Conservation (phyloP, 305 asterid genomes). For the Fraxinus baroniana region DNA sequence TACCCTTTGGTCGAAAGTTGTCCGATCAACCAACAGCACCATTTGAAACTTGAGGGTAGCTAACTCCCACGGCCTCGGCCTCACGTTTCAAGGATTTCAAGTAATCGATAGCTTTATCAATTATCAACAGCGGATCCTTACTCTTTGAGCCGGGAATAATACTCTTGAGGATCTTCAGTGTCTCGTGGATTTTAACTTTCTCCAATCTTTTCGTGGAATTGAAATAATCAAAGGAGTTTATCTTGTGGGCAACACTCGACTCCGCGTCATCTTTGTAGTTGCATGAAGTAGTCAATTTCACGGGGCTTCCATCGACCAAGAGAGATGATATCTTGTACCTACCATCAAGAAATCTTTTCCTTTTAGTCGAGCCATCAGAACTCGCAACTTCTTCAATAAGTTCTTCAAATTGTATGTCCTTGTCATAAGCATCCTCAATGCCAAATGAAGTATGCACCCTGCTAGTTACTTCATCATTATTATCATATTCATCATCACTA, state of each 20-base stretch:
- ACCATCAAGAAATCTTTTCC: slow-evolving; percentile 64
- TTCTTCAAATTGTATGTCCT: slow-evolving; percentile 27
- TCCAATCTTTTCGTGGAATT: slow-evolving; percentile 31
- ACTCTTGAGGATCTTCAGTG: slow-evolving; percentile 46
- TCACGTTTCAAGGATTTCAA: slow-evolving; percentile 57
- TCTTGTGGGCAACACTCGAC: slow-evolving; percentile 26
- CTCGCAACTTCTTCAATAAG: slow-evolving; percentile 56
- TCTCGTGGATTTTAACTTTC: slow-evolving; percentile 46
- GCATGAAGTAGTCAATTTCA: slow-evolving; percentile 24
- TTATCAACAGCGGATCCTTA: slow-evolving; percentile 54
- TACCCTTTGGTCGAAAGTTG: not conserved
- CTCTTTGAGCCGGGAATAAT: slow-evolving; percentile 49
- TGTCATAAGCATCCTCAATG: slow-evolving; percentile 15
- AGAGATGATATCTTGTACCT: slow-evolving; percentile 49
- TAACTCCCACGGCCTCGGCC: slow-evolving; percentile 30
- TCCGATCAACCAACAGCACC: not conserved
- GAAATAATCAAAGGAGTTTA: slow-evolving; percentile 18
- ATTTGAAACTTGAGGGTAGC: slow-evolving; percentile 4
- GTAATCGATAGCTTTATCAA: slow-evolving; percentile 64
- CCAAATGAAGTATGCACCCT: slow-evolving; percentile 37
- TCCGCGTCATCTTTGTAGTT: slow-evolving; percentile 31
- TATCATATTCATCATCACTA: slow-evolving; percentile 39
- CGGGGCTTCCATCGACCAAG: slow-evolving; percentile 25
- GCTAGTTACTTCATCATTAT: slow-evolving; percentile 58
- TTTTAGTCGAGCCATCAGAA: slow-evolving; percentile 54